Evolutionary conservation across 148 eudicot genomes (phyloP).

Genomic region (Rhododendron mucronatum): DNA sequence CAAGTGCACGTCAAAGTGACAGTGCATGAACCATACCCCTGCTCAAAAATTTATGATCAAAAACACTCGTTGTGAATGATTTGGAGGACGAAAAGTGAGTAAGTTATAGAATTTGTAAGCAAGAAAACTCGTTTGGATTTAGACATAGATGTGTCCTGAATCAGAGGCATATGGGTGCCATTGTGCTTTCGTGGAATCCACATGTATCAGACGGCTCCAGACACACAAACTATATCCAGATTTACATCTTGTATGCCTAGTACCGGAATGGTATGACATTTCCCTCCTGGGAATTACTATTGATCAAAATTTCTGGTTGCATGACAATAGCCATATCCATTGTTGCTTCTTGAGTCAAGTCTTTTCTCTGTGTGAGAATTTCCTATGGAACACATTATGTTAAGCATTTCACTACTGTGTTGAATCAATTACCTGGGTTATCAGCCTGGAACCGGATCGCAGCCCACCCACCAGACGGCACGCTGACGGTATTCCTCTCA

Average conservation of each 20-base stretch:
- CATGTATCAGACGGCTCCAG: neutral
- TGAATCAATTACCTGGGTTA: conserved; percentile 41
- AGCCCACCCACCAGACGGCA: conserved; percentile 75
- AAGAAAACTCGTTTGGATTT: neutral
- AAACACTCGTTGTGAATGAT: neutral
- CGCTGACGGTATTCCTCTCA: conserved; percentile 52
- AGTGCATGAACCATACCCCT: conserved; percentile 75
- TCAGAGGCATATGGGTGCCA: neutral
- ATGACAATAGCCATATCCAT: neutral
- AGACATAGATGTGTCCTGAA: neutral
- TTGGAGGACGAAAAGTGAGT: neutral
- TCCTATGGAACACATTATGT: neutral
- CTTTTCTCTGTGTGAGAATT: neutral
- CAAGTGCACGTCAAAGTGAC: conserved; percentile 62
- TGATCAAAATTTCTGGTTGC: neutral
- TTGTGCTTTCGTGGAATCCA: neutral
- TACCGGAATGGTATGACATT: neutral
- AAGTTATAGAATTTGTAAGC: neutral
- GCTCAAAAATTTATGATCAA: neutral
- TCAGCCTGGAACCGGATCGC: conserved; percentile 62
- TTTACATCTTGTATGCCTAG: neutral
- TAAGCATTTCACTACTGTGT: neutral
- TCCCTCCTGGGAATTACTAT: neutral
- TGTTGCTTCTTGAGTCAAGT: neutral
- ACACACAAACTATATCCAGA: neutral